Base-by-base conservation (phyloP, 2,329 filamentous ascomycete species). In the Pyrenophora seminiperda region DNA sequence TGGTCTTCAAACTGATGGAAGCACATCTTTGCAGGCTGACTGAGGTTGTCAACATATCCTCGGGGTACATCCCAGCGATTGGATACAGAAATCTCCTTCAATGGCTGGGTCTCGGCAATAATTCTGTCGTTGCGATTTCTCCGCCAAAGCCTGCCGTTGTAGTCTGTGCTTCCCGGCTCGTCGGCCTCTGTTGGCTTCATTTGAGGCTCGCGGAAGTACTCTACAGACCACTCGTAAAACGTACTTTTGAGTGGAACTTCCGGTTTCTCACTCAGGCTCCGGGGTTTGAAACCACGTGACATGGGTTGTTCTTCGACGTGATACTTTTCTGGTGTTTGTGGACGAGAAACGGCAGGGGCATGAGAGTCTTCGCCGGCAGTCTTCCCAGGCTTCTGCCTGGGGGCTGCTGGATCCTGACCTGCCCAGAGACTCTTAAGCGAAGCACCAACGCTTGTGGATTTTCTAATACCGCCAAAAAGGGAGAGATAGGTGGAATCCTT, bases 1-100 rank as follows among this genome's bases (percentile, higher is more conserved):
- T 97, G 92, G 66, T 97, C 90, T 70, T 99, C 94, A 63, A 97
- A 99, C 70, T 99, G 94, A 75, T 99, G 94, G 72, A 97, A 96
- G 4, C 90, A 89, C 87, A 99, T 89, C 76, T 92, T 95, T 56
- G 87, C 85, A 0, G 94, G 93, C 70, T 97, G 94, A 24, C 88
- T 89, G 22, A 87, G 86, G 61, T 97, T 97, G 67, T 93, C 92
- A 69, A 97, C 86, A 55, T 96, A 88, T 14, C 89, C 88, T 39
- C 87, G 81, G 34, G 90, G 86, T 53, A 88, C 87, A 63, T 91
- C 92, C 93, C 94, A 99, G 62, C 86, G 88, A 65, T 90, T 89
- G 47, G 82, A 89, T 10, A 91, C 89, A 0, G 94, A 92, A 61
- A 90, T 86, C 45, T 91, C 87, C 71, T 99, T 99, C 58, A 96